phyloP scores from a whole-genome alignment of 2,329 filamentous ascomycete genomes.

The Biscogniauxia marginata region DNA sequence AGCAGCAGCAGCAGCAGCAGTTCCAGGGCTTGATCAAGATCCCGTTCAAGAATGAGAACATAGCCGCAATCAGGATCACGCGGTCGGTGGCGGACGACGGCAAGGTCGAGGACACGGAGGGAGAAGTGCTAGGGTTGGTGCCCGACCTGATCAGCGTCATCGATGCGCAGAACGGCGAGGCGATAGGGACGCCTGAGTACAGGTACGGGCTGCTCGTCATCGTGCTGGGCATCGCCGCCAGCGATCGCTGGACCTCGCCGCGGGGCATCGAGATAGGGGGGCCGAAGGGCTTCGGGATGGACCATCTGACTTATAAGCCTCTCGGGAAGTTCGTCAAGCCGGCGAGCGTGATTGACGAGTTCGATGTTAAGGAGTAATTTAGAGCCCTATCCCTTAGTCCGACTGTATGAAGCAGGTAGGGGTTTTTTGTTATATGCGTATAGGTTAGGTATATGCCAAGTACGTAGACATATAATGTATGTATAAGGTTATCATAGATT shows the following conservation, averaged over 20 bases:
- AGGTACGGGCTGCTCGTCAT: conserved; percentile 51
- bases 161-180: conserved; percentile 55
- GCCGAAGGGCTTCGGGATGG: conserved; percentile 47
- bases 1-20: conserved; percentile 14
- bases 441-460: too few relatives aligned
- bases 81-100: conserved; percentile 28
- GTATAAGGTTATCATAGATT: too few relatives aligned
- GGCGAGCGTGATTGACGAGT: conserved; percentile 54
- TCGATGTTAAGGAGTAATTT: conserved; percentile 19
- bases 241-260: conserved; percentile 44
- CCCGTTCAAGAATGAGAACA: conserved; percentile 74
- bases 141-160: conserved; percentile 57
- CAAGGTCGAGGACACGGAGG: conserved; percentile 35
- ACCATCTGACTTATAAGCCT: conserved; percentile 47
- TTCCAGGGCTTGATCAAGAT: conserved; percentile 56
- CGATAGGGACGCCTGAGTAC: conserved; percentile 57
- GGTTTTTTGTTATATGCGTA: too few relatives aligned
- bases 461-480: too few relatives aligned
- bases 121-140: conserved; percentile 48
- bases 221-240: conserved; percentile 46
- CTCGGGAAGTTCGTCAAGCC: conserved; percentile 50
- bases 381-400: too few relatives aligned
- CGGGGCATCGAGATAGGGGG: conserved; percentile 51
- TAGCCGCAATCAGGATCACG: conserved; percentile 49
- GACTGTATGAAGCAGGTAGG: too few relatives aligned